Percentiles rank a stretch among this genome's conserved stretches.
Evolutionary conservation across 768 basidiomycete species (phyloP).

Genomic region (Boletus tylopilopsis): DNA sequence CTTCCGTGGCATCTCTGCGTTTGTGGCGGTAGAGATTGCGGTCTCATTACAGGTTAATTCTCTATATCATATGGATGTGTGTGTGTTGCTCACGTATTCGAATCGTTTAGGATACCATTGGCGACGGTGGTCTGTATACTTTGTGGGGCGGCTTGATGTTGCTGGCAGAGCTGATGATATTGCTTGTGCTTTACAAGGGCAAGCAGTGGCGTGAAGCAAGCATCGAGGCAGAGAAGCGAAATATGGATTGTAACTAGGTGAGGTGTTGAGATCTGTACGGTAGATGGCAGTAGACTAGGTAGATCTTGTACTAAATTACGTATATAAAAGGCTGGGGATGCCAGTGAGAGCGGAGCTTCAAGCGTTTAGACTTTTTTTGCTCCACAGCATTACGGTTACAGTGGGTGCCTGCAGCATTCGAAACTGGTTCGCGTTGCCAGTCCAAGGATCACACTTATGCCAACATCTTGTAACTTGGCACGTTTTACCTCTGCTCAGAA

Average conservation of each 20-base stretch:
- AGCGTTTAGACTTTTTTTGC: no score
- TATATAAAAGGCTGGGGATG: no score
- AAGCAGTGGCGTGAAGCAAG: conserved; percentile 50
- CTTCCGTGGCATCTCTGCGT: conserved; percentile 66
- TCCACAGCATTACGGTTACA: no score
- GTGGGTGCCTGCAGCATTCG: no score
- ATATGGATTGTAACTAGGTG: background rate
- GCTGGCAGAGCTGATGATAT: conserved; percentile 49
- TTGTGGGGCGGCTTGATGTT: conserved; percentile 59
- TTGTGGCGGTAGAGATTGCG: conserved; percentile 69
- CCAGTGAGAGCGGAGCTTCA: no score
- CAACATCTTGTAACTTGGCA: no score
- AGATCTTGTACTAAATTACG: no score
- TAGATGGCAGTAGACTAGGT: no score
- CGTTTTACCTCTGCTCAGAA: no score
- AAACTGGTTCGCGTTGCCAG: no score
- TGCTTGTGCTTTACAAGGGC: conserved; percentile 62
- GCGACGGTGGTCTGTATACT: conserved; percentile 80
- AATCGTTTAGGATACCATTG: conserved; percentile 54
- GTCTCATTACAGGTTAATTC: conserved; percentile 57
- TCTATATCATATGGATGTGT: background rate
- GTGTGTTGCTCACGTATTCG: background rate
- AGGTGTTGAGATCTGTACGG: no score
- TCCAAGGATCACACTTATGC: no score
- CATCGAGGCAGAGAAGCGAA: conserved; percentile 31